Base-by-base conservation (phyloP, 2,329 filamentous ascomycete species). In the Sclerotinia glacialis region DNA sequence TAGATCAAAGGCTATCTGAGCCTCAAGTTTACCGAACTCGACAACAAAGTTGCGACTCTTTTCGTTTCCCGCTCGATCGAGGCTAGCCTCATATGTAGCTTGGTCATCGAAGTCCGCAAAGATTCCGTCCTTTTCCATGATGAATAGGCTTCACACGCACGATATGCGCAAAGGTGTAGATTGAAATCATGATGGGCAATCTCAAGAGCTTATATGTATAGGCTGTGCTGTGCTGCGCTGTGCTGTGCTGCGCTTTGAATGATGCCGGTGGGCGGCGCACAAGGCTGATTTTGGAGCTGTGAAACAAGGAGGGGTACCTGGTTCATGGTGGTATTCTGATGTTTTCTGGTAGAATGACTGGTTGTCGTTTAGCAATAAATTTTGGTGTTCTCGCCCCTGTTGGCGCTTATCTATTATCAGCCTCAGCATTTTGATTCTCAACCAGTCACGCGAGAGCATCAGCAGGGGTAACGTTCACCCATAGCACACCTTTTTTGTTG, bases 1-100 rank as follows among this genome's bases (percentile, higher is more conserved):
- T 11, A 90, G 76, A 71, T 89, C 78, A 62, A 84, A 83, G 3
- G 83, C 85, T 67, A 86, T 83, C 65, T 78, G 82, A 47, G 86
- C 85, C 50, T 80, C 75, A 2, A 83, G 76, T 54, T 82, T 80
- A 14, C 85, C 85, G 72, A 90, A 89, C 71, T 89, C 85, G n/a
- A 90, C 79, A 42, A 88, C 82, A 71, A 90, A 89, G 74, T 89
- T 90, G 44, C 72, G 77, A 26, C 82, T 83, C 0, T 74, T 67
- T 1, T 77, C 75, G 53, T 77, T 74, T 18, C 77, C 76, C 5
- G 82, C 80, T 50, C 79, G 75, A 1, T 74, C 56, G 67, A 83
- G 76, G 55, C 82, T 80, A 2, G 76, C 69, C 0, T 79, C 71
- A 67, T 86, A 86, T 52, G 82, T 80, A 0, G 73, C 72, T 4